Evolutionary conservation across 176 grass and related monocot genomes (phyloP), one percentile per base, ranked within the genome.

Genomic region (Typha latifolia): DNA sequence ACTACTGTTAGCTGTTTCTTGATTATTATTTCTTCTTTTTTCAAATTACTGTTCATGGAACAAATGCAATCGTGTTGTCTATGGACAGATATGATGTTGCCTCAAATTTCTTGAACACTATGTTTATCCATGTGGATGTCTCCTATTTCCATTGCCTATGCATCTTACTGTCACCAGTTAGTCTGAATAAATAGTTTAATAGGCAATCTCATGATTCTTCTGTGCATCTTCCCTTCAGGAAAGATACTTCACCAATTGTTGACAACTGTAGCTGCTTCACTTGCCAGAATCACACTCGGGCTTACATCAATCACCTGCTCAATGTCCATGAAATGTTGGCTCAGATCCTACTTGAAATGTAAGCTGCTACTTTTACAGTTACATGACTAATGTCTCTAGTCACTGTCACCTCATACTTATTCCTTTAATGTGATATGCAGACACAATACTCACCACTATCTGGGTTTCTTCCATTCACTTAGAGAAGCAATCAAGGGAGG

Each of bases 271-370:
- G 49, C 23, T 96, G 93, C 72, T 91, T 91, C 80, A 96, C 93
- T 12, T 96, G 93, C 78, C 80, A 82, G 64, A 96, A 96, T 62
- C 93, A 96, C 63, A 96, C 93, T 34, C 80, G 85, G 22, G 93
- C 88, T 70, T 96, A 96, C 80, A 77, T 96, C 27, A 96, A 96
- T 80, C 93, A 89, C 78, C 68, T 91, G 67, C 82, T 96, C 12
- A 96, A 89, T 26, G 88, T 91, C 47, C 93, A 96, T 49, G 88
- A 91, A 77, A 96, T 96, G 93, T 61, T 96, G 77, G 88, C 85
- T 61, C 88, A 91, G 63, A 96, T 96, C 79, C 80, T 96, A 75
- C 81, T 96, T 57, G 93, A 96, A 90, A 96, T 96, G 85, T 96
- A 89, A 91, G 84, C 48, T 50, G 18, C 20, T 27, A 31, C 18